Evolutionary conservation across 1,284 basidiomycete species (phyloP).

Genomic region (Blastosporella zonata): DNA sequence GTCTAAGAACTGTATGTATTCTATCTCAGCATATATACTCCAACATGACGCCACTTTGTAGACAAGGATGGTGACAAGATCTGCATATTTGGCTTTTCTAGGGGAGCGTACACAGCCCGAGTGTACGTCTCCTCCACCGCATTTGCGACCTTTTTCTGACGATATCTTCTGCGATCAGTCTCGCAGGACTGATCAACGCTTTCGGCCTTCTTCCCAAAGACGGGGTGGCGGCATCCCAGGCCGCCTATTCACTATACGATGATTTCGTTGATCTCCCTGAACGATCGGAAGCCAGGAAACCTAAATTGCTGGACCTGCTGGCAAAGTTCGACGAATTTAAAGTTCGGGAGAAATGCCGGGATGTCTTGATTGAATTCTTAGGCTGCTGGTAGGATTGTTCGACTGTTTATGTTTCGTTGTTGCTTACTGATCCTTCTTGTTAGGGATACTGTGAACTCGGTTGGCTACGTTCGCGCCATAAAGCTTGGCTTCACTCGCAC

Average conservation of each 20-base stretch:
- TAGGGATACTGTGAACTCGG: conserved; percentile 63
- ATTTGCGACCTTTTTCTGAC: background rate
- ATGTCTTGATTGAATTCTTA: conserved; percentile 3
- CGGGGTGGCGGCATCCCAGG: background rate
- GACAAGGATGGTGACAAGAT: conserved; percentile 8
- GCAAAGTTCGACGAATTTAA: background rate
- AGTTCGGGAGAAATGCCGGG: conserved; percentile 1
- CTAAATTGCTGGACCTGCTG: background rate
- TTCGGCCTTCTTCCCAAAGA: conserved; percentile 6
- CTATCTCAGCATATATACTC: background rate
- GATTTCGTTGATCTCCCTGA: conserved; percentile 1
- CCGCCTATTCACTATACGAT: conserved; percentile 1
- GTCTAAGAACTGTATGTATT: conserved; percentile 2
- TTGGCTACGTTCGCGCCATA: conserved; percentile 48
- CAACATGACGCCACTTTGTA: background rate
- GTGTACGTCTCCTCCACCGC: background rate
- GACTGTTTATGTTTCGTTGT: background rate
- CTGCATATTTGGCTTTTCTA: background rate
- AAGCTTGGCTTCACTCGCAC: conserved; percentile 41
- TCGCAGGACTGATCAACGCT: conserved; percentile 7
- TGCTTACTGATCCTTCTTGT: conserved; percentile 18
- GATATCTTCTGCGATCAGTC: conserved; percentile 1
- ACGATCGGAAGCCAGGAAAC: background rate
- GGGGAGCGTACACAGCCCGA: conserved; percentile 7
- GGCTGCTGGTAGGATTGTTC: conserved; percentile 6